These are phyloP conservation scores for Bothia castanella DNA, from an alignment of 1,284 basidiomycete genomes.

Conservation along the genomic window DNA sequence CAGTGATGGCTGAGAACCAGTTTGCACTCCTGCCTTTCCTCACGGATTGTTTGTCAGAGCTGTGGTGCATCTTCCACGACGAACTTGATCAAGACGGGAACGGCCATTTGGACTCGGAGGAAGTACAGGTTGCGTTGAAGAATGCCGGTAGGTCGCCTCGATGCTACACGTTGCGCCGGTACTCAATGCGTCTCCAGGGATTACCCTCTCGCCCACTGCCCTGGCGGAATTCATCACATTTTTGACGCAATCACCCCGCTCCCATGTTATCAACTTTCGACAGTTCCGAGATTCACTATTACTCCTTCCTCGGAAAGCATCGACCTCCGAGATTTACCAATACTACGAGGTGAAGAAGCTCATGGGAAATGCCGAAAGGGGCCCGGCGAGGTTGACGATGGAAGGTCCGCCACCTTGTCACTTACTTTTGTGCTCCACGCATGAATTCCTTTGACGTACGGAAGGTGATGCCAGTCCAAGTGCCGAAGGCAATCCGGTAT, in stretches of 20 bases:
- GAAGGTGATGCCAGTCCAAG: constrained; percentile 73
- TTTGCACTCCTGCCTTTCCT: constrained; percentile 17
- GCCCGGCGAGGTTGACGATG: constrained; percentile 78
- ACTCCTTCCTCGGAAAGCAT: constrained; percentile 77
- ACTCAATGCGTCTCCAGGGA: constrained; percentile 46
- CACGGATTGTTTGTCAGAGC: constrained; percentile 47
- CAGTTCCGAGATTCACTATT: constrained; percentile 91
- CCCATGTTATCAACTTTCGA: constrained; percentile 71
- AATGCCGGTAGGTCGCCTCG: constrained; percentile 60
- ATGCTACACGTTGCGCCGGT: constrained; percentile 19
- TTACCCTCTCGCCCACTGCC: constrained; percentile 61
- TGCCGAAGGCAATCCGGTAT: constrained; percentile 61
- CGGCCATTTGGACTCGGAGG: constrained; percentile 71
- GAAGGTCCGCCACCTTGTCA: constrained; percentile 59
- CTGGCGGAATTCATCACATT: constrained; percentile 78
- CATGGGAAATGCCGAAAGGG: constrained; percentile 71
- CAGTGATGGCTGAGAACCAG: constrained; percentile 31
- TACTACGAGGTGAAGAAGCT: constrained; percentile 79
- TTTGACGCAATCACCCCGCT: constrained; percentile 64
- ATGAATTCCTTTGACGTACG: constrained; percentile 25
- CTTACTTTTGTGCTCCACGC: constrained; percentile 19
- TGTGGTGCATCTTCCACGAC: constrained; percentile 87
- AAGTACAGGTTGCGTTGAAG: constrained; percentile 65
- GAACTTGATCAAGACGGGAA: constrained; percentile 85
- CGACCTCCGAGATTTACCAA: constrained; percentile 81